phyloP scores from a whole-genome alignment of 2,329 filamentous ascomycete species.

The Aspergillus awamori region DNA sequence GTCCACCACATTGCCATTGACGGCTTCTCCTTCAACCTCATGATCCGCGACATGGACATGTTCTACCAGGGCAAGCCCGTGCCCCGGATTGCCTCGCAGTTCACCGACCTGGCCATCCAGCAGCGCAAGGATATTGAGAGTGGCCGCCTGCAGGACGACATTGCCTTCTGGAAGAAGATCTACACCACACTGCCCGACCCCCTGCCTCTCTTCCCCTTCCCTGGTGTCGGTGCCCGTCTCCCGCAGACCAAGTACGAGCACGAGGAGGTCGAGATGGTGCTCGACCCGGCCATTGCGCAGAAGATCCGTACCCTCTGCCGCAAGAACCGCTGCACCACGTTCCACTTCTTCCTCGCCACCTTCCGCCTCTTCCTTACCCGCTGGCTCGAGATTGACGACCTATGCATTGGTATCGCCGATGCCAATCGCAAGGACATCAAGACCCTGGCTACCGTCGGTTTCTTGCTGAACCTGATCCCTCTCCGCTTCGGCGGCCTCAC shows the following conservation, averaged over 20 bases:
- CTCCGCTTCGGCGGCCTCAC: neutral
- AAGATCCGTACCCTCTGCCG: neutral
- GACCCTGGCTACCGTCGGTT: slow-evolving; percentile 45
- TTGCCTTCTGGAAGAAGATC: slow-evolving; percentile 38
- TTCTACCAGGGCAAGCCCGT: neutral
- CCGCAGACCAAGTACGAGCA: slow-evolving; percentile 24
- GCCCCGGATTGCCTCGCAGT: no score
- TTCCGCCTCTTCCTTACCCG: slow-evolving; percentile 44
- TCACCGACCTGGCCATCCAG: neutral
- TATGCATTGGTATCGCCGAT: slow-evolving; percentile 55
- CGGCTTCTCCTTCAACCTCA: slow-evolving; percentile 28
- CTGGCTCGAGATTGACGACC: slow-evolving; percentile 40
- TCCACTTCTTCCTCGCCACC: slow-evolving; percentile 53
- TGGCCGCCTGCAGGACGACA: neutral
- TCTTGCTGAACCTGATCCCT: slow-evolving; percentile 30
- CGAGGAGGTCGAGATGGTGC: neutral
- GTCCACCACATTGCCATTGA: slow-evolving; percentile 42
- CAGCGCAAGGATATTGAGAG: neutral
- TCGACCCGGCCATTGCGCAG: neutral
- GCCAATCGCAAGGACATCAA: slow-evolving; percentile 43
- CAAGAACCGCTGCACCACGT: slow-evolving; percentile 38
- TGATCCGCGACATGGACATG: slow-evolving; percentile 28
- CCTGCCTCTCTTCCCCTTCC: slow-evolving; percentile 41
- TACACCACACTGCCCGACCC: slow-evolving; percentile 27
- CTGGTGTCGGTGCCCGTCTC: slow-evolving; percentile 21